These are phyloP conservation scores for Wickerhamiella bombiphila DNA, from an alignment of 805 yeast genomes.

Conservation along the genomic window DNA sequence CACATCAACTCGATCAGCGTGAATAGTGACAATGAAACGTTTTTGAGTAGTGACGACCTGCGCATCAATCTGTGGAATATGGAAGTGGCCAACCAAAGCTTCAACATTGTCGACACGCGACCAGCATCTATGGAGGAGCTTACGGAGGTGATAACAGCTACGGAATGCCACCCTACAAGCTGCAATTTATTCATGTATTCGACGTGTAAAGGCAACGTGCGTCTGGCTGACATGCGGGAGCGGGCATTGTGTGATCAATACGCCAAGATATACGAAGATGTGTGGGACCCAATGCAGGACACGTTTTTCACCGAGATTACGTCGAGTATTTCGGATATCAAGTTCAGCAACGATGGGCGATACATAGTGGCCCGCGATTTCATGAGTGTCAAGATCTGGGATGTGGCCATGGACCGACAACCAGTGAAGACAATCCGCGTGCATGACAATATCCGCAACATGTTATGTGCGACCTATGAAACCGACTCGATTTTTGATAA, in stretches of 20 bases:
- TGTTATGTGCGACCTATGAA: slow-evolving; percentile 93
- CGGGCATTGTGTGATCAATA: slow-evolving; percentile 88
- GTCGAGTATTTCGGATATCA: slow-evolving; percentile 82
- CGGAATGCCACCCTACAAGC: slow-evolving; percentile 86
- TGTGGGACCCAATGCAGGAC: slow-evolving; percentile 80
- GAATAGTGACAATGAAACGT: slow-evolving; percentile 93
- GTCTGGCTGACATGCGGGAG: slow-evolving; percentile 90
- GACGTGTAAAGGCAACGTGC: slow-evolving; percentile 87
- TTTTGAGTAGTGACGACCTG: slow-evolving; percentile 81
- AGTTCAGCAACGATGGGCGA: slow-evolving; percentile 81
- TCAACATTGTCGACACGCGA: slow-evolving; percentile 93
- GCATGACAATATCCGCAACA: slow-evolving; percentile 86
- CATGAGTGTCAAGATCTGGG: slow-evolving; percentile 97
- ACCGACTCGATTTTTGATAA: slow-evolving; percentile 97
- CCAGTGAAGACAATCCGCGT: slow-evolving; percentile 90
- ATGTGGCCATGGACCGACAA: slow-evolving; percentile 87
- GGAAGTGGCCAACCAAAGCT: slow-evolving; percentile 85
- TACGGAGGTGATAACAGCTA: slow-evolving; percentile 92
- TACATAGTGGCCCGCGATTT: slow-evolving; percentile 95
- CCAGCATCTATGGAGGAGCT: slow-evolving; percentile 98
- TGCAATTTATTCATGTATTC: slow-evolving; percentile 94
- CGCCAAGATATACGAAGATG: slow-evolving; percentile 73
- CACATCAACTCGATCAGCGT: slow-evolving; percentile 92
- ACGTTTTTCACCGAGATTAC: slow-evolving; percentile 97
- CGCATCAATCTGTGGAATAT: slow-evolving; percentile 93